Conservation (phyloP, 345 rosid species). For the Durio zibethinus region DNA sequence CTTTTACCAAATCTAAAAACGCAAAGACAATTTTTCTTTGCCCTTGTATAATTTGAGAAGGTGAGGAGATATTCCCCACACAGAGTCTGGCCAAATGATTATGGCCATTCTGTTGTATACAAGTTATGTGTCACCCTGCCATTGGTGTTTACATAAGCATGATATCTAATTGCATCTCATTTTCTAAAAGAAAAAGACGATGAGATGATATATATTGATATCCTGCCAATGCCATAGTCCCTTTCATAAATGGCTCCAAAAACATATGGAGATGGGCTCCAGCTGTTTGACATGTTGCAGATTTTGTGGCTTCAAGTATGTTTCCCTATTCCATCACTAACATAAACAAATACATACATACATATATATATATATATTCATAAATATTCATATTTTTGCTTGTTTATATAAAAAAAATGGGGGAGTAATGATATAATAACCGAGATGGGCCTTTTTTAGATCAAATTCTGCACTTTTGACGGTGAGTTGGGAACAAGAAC, state of each 20-base stretch:
- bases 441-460: too few relatives aligned
- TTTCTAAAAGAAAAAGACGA: not conserved
- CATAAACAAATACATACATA: too few relatives aligned
- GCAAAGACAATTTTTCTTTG: not conserved
- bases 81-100: not conserved
- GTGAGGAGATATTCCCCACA: not conserved
- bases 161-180: constrained; percentile 2
- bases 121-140: not conserved
- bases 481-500: too few relatives aligned
- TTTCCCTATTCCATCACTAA: not conserved
- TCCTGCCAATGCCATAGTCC: not conserved
- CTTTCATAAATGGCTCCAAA: constrained; percentile 20
- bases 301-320: not conserved
- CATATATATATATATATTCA: too few relatives aligned
- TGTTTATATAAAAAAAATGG: too few relatives aligned
- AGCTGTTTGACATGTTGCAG: not conserved
- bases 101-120: not conserved
- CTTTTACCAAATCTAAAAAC: not conserved
- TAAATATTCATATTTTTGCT: too few relatives aligned
- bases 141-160: not conserved
- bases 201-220: not conserved
- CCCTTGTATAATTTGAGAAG: not conserved
- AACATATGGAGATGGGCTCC: constrained; percentile 22
- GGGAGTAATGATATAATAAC: too few relatives aligned
- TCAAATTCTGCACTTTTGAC: too few relatives aligned